Percentiles rank a stretch among this genome's conserved stretches.
phyloP scores from a whole-genome alignment of 1,139 yeast genomes.

The Nakaseomyces bracarensis region DNA sequence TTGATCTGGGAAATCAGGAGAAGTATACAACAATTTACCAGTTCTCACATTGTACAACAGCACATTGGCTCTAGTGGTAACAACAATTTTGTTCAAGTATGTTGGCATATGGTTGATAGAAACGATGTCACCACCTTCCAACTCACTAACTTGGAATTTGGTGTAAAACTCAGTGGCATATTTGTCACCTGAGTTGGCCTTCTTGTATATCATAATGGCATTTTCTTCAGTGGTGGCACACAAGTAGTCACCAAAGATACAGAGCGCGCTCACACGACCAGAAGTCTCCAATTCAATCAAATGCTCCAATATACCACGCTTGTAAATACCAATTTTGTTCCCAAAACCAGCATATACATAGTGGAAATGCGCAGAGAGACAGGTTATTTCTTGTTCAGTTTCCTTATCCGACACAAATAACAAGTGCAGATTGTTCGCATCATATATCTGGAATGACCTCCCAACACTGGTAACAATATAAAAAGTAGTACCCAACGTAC shows the following conservation, averaged over 20 bases:
- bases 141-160: constrained; percentile 44
- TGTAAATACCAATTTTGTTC: constrained; percentile 64
- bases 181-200: constrained; percentile 36
- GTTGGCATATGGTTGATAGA: constrained; percentile 81
- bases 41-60: constrained; percentile 66
- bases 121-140: constrained; percentile 59
- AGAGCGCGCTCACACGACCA: constrained; percentile 41
- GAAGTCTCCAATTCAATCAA: constrained; percentile 35
- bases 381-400: constrained; percentile 60
- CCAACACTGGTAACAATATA: constrained; percentile 89
- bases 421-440: constrained; percentile 78
- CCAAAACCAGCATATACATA: constrained; percentile 75
- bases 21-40: constrained; percentile 60
- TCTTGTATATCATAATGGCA: constrained; percentile 56
- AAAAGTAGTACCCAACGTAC: constrained; percentile 81
- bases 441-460: constrained; percentile 82
- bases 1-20: constrained; percentile 43
- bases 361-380: constrained; percentile 75
- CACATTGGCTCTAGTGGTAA: constrained; percentile 59
- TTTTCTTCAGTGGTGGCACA: constrained; percentile 50
- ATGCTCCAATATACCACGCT: constrained; percentile 69
- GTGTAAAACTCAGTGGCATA: constrained; percentile 62
- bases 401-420: constrained; percentile 80
- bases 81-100: constrained; percentile 77
- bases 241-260: constrained; percentile 73